Evolutionary conservation across 208 protist species (phyloP).

Genomic region (Leptomonas seymouri): DNA sequence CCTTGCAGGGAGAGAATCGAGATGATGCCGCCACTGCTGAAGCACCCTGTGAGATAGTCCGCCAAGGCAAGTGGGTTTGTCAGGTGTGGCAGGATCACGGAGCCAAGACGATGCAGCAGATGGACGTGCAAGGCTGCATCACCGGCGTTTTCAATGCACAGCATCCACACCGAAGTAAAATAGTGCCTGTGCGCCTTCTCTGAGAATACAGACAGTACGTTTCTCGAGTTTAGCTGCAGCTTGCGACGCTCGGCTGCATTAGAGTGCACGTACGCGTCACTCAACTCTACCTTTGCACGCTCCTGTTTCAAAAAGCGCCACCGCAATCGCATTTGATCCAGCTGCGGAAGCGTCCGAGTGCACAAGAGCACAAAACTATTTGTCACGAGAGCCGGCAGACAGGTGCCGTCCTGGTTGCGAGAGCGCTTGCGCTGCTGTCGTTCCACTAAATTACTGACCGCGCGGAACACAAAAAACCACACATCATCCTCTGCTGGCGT

Average conservation of each 20-base stretch:
- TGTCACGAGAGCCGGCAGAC: constrained; percentile 39
- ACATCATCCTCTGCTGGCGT: constrained; percentile 61
- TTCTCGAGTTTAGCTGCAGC: constrained; percentile 45
- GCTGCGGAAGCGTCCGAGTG: constrained; percentile 48
- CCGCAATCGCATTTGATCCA: constrained; percentile 55
- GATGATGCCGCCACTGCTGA: constrained; percentile 83
- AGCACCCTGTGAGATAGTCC: constrained; percentile 88
- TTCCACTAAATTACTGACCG: constrained; percentile 51
- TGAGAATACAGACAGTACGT: constrained; percentile 81
- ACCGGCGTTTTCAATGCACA: constrained; percentile 59
- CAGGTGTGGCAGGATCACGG: constrained; percentile 73
- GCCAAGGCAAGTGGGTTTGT: constrained; percentile 86
- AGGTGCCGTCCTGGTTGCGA: constrained; percentile 33
- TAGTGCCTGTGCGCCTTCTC: constrained; percentile 82
- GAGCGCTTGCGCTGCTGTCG: constrained; percentile 53
- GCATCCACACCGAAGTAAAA: constrained; percentile 84
- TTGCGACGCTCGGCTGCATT: constrained; percentile 76
- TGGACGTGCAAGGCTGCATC: constrained; percentile 72
- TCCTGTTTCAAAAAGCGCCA: constrained; percentile 75
- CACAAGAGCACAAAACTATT: constrained; percentile 84
- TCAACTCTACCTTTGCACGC: constrained; percentile 52
- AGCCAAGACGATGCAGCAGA: constrained; percentile 78
- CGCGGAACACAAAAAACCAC: constrained; percentile 73
- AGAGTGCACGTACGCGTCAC: constrained; percentile 64
- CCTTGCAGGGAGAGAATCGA: constrained; percentile 87